phyloP scores from a whole-genome alignment of 305 asterid species.

The Fraxinus paxiana region DNA sequence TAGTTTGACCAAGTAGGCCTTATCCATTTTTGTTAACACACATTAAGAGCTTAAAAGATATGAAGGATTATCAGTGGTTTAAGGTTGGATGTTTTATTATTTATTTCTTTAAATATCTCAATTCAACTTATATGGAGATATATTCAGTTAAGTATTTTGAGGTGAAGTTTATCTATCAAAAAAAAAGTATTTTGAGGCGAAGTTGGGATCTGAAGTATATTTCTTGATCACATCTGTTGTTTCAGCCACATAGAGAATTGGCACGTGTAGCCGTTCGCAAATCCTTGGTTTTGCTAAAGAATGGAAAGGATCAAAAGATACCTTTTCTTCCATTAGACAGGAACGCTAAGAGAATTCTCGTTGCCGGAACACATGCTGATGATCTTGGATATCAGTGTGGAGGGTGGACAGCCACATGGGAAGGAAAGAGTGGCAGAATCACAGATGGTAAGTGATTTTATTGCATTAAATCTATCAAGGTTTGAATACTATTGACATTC shows the following conservation, averaged over 20 bases:
- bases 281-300: slow-evolving; percentile 74
- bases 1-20: not conserved
- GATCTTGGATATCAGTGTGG: slow-evolving; percentile 93
- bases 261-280: slow-evolving; percentile 87
- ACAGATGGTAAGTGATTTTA: slow-evolving; percentile 47
- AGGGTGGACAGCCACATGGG: slow-evolving; percentile 86
- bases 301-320: slow-evolving; percentile 61
- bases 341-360: slow-evolving; percentile 58
- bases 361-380: slow-evolving; percentile 79
- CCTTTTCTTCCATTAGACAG: slow-evolving; percentile 76
- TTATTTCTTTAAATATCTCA: not conserved
- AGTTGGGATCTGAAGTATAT: not conserved
- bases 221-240: slow-evolving; percentile 1
- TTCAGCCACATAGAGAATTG: slow-evolving; percentile 60
- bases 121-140: not conserved
- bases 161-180: too few relatives aligned
- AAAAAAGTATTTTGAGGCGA: not conserved
- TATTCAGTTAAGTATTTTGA: not conserved
- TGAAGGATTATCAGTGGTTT: not conserved
- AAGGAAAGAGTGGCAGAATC: slow-evolving; percentile 68
- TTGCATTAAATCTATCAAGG: not conserved
- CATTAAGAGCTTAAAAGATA: not conserved
- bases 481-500: not conserved
- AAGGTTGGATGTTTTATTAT: not conserved
- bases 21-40: not conserved